These are phyloP conservation scores for Exophiala viscosa DNA, from an alignment of 2,329 filamentous ascomycete species.

Conservation along the genomic window DNA sequence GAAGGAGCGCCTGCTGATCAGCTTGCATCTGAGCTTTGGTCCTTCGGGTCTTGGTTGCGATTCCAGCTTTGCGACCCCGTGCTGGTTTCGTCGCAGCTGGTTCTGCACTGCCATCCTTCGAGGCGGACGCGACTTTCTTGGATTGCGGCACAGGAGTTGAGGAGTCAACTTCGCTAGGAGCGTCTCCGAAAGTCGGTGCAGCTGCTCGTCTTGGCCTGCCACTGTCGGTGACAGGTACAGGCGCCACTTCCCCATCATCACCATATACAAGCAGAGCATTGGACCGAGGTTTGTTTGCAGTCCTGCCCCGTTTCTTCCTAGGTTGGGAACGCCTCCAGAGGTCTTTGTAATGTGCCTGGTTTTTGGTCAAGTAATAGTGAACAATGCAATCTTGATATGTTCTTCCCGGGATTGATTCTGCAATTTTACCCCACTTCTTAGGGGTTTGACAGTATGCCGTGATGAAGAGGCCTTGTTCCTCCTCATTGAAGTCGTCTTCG, in stretches of 20 bases:
- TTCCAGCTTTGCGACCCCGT: conserved; percentile 27
- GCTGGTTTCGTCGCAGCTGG: conserved; percentile 26
- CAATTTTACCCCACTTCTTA: conserved; percentile 52
- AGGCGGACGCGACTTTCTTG: conserved; percentile 30
- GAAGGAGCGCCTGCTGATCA: conserved; percentile 16
- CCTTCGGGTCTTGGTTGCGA: conserved; percentile 24
- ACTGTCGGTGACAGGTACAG: conserved; percentile 46
- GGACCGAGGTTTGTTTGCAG: conserved; percentile 41
- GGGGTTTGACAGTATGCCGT: conserved; percentile 47
- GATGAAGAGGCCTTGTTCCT: conserved; percentile 46
- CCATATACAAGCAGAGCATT: conserved; percentile 47
- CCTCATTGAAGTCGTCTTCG: conserved; percentile 45
- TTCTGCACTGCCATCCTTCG: conserved; percentile 30
- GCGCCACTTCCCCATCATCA: conserved; percentile 39
- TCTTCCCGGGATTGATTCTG: conserved; percentile 44
- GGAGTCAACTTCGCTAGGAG: conserved; percentile 29
- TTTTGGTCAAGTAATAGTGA: conserved; percentile 51
- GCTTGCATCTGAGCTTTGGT: conserved; percentile 29
- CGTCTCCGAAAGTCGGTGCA: conserved; percentile 47
- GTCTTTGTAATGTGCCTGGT: conserved; percentile 49
- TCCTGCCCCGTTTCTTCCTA: conserved; percentile 37
- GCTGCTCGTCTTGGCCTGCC: conserved; percentile 48
- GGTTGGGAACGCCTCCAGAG: conserved; percentile 46
- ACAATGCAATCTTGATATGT: conserved; percentile 48
- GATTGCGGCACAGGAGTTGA: conserved; percentile 32